Evolutionary conservation across 208 protist species (phyloP).

Genomic region (Leishmania arabica): DNA sequence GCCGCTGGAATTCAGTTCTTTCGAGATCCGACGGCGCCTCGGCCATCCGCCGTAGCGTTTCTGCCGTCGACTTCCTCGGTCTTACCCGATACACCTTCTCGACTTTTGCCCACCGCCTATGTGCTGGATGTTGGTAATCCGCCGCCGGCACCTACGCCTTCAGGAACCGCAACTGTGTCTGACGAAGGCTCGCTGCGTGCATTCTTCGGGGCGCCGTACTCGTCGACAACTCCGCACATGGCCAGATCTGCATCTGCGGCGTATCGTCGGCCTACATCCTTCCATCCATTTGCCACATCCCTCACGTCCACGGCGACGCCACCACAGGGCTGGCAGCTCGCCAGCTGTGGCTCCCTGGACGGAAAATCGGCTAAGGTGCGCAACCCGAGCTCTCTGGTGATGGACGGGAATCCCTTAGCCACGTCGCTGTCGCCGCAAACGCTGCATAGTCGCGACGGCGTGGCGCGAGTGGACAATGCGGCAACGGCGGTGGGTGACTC

Average conservation of each 20-base stretch:
- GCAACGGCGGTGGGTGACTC: background rate
- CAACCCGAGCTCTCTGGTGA: background rate
- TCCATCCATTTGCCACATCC: background rate
- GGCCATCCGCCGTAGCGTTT: conserved; percentile 7
- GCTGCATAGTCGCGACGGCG: background rate
- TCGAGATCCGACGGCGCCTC: conserved; percentile 27
- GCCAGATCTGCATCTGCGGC: background rate
- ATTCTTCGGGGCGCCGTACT: background rate
- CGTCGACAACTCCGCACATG: background rate
- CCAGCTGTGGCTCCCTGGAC: background rate
- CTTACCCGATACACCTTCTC: background rate
- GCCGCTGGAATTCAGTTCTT: conserved; percentile 26
- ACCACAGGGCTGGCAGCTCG: background rate
- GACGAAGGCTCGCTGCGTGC: conserved; percentile 6
- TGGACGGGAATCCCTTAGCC: background rate
- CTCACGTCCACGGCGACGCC: background rate
- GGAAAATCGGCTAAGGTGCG: background rate
- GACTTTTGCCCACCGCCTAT: background rate
- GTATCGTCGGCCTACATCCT: conserved; percentile 12
- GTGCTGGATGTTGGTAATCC: background rate
- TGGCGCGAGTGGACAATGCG: background rate
- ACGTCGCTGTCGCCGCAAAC: background rate
- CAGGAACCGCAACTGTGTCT: background rate
- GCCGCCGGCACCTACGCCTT: background rate
- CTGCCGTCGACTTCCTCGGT: background rate